These are phyloP conservation scores for Euphorbia lathyris DNA, from an alignment of 345 rosid species.

Conservation along the genomic window DNA sequence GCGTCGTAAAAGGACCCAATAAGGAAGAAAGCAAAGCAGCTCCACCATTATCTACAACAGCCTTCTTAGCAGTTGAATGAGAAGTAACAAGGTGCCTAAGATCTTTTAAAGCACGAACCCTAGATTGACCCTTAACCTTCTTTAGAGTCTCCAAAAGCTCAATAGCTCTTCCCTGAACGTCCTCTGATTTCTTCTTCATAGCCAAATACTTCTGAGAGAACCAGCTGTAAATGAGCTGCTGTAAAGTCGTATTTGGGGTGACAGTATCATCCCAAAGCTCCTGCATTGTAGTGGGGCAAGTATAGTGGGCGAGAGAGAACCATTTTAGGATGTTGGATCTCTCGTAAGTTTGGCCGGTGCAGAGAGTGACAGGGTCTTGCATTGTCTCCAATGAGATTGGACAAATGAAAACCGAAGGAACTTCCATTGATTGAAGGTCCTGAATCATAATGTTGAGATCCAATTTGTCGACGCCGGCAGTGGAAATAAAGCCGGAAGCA, in stretches of 20 bases:
- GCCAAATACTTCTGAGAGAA: conserved; percentile 58
- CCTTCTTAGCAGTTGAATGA: conserved; percentile 50
- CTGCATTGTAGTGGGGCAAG: conserved; percentile 85
- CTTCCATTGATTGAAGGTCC: conserved; percentile 53
- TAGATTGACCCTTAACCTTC: conserved; percentile 64
- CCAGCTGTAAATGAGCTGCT: conserved; percentile 66
- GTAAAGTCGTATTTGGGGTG: conserved; percentile 62
- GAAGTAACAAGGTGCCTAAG: conserved; percentile 49
- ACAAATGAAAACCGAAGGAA: conserved; percentile 72
- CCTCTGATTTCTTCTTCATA: conserved; percentile 65
- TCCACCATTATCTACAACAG: conserved; percentile 56
- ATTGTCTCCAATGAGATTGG: conserved; percentile 79
- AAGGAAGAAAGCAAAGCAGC: conserved; percentile 44
- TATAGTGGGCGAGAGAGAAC: conserved; percentile 62
- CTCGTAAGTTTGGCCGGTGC: conserved; percentile 83
- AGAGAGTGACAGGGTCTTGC: conserved; percentile 81
- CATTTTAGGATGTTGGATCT: conserved; percentile 68
- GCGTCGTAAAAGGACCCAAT: conserved; percentile 63
- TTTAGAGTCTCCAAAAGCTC: conserved; percentile 54
- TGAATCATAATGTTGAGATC: conserved; percentile 67
- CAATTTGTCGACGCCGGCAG: conserved; percentile 40
- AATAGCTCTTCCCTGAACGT: conserved; percentile 61
- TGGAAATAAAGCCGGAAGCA: conserved; percentile 37
- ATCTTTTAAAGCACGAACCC: conserved; percentile 61
- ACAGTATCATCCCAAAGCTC: conserved; percentile 75